phyloP scores from a whole-genome alignment of 768 basidiomycete genomes.

The Psilocybe sp. region DNA sequence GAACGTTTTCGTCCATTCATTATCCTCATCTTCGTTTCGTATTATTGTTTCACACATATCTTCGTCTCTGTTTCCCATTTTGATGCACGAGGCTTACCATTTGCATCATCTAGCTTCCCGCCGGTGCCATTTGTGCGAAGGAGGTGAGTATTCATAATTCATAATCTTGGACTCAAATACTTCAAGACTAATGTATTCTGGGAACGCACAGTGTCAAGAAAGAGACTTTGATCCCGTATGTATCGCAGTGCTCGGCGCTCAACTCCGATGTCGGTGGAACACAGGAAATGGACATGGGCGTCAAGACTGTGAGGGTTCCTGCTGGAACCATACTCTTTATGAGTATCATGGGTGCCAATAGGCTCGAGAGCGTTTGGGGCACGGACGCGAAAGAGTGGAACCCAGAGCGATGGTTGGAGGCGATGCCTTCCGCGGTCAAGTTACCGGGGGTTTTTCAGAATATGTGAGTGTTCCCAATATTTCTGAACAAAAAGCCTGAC shows the following conservation, averaged over 20 bases:
- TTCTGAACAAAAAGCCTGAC: background rate
- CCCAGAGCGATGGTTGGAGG: constrained; percentile 45
- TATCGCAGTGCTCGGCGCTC: too few relatives aligned
- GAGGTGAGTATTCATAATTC: constrained; percentile 28
- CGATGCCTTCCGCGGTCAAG: constrained; percentile 8
- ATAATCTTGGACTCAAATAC: background rate
- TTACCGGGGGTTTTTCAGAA: constrained; percentile 50
- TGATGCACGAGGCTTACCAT: too few relatives aligned
- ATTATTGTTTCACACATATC: too few relatives aligned
- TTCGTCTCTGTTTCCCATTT: too few relatives aligned
- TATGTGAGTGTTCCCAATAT: constrained; percentile 34
- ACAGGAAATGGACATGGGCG: constrained; percentile 8
- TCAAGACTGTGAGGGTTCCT: constrained; percentile 37
- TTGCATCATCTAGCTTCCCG: constrained; percentile 30
- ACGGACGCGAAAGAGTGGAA: constrained; percentile 46
- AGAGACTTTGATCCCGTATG: constrained; percentile 42
- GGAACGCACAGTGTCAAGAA: constrained; percentile 33
- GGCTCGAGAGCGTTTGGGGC: constrained; percentile 51
- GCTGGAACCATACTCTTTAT: constrained; percentile 47
- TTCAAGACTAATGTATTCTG: background rate
- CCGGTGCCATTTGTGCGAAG: constrained; percentile 45
- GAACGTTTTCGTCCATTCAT: too few relatives aligned
- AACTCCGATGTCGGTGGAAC: too few relatives aligned
- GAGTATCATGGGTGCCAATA: constrained; percentile 44
- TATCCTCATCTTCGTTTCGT: too few relatives aligned